phyloP scores from a whole-genome alignment of 306 rosid genomes.

The Clitoria ternatea region DNA sequence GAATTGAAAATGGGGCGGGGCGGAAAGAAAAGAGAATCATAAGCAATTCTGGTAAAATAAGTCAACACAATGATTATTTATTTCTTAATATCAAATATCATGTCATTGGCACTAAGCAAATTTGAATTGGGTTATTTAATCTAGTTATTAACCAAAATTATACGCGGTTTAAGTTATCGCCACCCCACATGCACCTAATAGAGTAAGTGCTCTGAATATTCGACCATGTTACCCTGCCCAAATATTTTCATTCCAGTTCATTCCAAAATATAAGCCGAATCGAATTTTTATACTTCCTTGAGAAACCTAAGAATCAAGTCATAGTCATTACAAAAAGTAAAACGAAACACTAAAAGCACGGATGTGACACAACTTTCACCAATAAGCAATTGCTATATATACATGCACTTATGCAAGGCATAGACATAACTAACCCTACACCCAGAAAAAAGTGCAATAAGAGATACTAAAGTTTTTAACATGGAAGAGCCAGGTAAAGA shows the following conservation, averaged over 20 bases:
- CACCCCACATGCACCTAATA: not conserved
- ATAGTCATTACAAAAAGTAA: not conserved
- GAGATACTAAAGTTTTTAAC: not conserved
- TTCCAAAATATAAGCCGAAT: not conserved
- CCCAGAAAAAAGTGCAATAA: not conserved
- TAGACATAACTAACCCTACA: not conserved
- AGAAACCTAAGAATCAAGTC: not conserved
- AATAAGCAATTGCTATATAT: not conserved
- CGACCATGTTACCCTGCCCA: not conserved
- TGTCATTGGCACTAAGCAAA: too few species aligned
- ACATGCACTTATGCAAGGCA: not conserved
- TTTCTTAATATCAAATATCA: too few species aligned
- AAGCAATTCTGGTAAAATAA: too few species aligned
- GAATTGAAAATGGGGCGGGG: too few species aligned
- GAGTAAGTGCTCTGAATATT: not conserved
- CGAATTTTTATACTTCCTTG: not conserved
- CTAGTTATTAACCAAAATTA: not conserved
- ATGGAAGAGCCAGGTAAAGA: constrained; percentile 22
- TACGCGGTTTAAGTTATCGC: not conserved
- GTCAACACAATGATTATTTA: too few species aligned
- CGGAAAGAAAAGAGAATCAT: too few species aligned
- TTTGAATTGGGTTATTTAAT: not conserved
- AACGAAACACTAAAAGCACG: not conserved
- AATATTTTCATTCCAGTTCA: not conserved
- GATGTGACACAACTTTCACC: not conserved